Evolutionary conservation across 2,329 filamentous ascomycete genomes (phyloP).

Genomic region (Fusarium subtropicale): DNA sequence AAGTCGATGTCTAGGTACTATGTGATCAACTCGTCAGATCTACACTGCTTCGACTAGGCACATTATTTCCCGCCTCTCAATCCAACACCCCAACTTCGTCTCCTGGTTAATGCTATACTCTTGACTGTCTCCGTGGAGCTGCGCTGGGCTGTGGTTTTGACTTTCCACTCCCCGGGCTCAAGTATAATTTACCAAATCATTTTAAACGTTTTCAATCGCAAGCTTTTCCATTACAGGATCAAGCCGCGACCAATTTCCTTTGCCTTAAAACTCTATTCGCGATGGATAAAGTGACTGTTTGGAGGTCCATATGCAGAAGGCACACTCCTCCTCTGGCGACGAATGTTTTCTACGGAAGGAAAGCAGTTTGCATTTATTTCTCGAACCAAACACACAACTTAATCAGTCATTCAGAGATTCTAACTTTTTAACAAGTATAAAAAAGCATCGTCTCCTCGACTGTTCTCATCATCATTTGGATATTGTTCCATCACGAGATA

Average conservation of each 20-base stretch:
- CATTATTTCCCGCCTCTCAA: background rate
- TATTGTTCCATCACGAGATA: background rate
- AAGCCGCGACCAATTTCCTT: too few relatives aligned
- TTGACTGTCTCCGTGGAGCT: background rate
- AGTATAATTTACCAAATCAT: background rate
- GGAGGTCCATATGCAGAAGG: background rate
- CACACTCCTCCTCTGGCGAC: background rate
- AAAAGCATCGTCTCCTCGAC: background rate
- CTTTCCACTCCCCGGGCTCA: background rate
- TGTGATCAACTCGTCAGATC: background rate
- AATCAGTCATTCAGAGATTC: rapidly evolving
- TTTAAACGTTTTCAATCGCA: too few relatives aligned
- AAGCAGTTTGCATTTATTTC: background rate
- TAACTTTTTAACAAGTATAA: background rate
- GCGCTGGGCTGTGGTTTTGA: background rate
- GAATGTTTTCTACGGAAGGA: background rate
- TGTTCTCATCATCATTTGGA: background rate
- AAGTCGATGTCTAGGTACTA: background rate
- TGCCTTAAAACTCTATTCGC: background rate
- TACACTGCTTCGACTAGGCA: background rate
- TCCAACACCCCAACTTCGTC: background rate
- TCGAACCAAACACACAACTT: background rate
- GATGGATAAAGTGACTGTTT: background rate
- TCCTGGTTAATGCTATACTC: background rate
- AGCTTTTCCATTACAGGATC: too few relatives aligned